Conservation (phyloP, 164 flowering plant genomes). For the Hamamelis virginiana region DNA sequence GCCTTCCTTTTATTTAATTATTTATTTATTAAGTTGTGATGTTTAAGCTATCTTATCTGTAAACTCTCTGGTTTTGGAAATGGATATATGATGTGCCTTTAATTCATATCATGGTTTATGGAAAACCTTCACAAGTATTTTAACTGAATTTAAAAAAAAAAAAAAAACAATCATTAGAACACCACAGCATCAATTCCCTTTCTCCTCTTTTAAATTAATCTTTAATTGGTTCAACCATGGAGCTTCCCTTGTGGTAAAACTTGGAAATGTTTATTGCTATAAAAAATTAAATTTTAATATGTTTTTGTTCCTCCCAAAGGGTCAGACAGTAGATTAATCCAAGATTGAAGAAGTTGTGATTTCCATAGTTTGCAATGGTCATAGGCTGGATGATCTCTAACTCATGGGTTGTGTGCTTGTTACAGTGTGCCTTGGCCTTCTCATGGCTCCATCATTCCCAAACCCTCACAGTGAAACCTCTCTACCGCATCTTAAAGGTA, state of each 20-base stretch:
- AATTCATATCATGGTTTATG: not conserved
- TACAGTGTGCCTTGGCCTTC: slow-evolving; percentile 45
- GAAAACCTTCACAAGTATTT: slow-evolving; percentile 4
- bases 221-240: not conserved
- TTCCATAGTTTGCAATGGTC: not conserved
- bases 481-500: slow-evolving; percentile 45
- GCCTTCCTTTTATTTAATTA: slow-evolving; percentile 2
- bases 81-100: not conserved
- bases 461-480: slow-evolving; percentile 19
- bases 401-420: not conserved
- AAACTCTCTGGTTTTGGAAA: no score
- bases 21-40: not conserved
- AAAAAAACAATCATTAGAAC: not conserved
- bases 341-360: not conserved
- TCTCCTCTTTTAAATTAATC: no score
- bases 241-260: not conserved
- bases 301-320: not conserved
- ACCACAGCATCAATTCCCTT: not conserved
- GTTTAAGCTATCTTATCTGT: not conserved
- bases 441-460: slow-evolving; percentile 32
- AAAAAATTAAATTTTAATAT: not conserved
- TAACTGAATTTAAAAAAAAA: not conserved
- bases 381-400: not conserved
- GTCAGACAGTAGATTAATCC: not conserved
- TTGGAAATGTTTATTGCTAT: not conserved